Evolutionary conservation across 2,329 filamentous ascomycete species (phyloP).

Genomic region (Epichloe scottii): DNA sequence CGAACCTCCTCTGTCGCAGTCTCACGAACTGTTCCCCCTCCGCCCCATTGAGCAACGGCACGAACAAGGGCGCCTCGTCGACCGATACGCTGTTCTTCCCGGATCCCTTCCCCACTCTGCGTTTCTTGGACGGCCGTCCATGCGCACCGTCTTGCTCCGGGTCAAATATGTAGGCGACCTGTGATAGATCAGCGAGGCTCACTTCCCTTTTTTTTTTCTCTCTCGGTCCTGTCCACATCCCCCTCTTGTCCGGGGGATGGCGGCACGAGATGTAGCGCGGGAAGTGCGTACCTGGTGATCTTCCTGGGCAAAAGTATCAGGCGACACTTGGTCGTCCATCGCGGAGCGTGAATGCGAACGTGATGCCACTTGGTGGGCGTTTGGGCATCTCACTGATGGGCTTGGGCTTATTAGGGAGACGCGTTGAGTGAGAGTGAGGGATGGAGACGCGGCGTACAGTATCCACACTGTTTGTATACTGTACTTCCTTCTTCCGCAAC

Average conservation of each 20-base stretch:
- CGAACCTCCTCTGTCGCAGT: constrained; percentile 47
- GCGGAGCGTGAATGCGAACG: background rate
- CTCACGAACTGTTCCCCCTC: constrained; percentile 37
- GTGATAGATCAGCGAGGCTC: background rate
- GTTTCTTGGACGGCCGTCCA: constrained; percentile 40
- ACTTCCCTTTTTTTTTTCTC: no score
- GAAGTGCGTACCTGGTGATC: constrained; percentile 29
- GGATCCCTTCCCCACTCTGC: constrained; percentile 36
- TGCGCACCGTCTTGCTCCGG: constrained; percentile 28
- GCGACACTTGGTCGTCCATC: constrained; percentile 13
- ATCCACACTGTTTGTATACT: background rate
- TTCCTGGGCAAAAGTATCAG: constrained; percentile 22
- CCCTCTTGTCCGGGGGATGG: background rate
- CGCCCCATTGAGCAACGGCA: constrained; percentile 39
- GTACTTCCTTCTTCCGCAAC: background rate
- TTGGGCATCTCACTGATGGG: no score
- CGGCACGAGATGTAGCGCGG: background rate
- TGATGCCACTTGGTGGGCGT: background rate
- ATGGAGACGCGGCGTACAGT: background rate
- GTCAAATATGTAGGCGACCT: constrained; percentile 17
- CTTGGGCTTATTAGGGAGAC: background rate
- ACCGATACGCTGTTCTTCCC: constrained; percentile 8
- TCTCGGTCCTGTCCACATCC: no score
- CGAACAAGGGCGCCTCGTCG: constrained; percentile 25
- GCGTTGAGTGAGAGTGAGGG: background rate